Conservation (phyloP, 2,329 filamentous ascomycete genomes). For the Cladorrhinum sp. region DNA sequence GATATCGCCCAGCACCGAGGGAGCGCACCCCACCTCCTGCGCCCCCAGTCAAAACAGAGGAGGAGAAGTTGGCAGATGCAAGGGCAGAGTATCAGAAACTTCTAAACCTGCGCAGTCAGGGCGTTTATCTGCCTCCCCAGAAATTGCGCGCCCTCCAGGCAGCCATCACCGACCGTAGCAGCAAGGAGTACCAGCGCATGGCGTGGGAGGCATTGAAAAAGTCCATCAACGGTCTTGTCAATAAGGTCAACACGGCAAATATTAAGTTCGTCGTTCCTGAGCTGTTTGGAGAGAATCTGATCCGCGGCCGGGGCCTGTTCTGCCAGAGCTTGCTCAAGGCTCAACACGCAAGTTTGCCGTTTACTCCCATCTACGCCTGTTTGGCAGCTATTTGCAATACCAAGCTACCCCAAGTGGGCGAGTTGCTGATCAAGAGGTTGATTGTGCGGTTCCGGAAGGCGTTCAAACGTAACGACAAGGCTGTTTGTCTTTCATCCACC, state of each 20-base stretch:
- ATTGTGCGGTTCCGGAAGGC: constrained; percentile 93
- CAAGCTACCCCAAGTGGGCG: constrained; percentile 90
- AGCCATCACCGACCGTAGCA: constrained; percentile 93
- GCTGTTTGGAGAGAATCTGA: constrained; percentile 89
- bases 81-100: constrained; percentile 94
- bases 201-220: constrained; percentile 99
- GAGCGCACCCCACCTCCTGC: constrained; percentile 38
- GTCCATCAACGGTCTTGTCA: constrained; percentile 96
- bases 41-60: constrained; percentile 57
- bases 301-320: constrained; percentile 87
- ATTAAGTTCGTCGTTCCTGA: constrained; percentile 98
- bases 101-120: constrained; percentile 86
- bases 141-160: constrained; percentile 87
- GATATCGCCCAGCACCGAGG: constrained; percentile 38
- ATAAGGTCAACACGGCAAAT: constrained; percentile 97
- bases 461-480: constrained; percentile 95
- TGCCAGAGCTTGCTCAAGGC: constrained; percentile 98
- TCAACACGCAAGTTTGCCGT: constrained; percentile 90
- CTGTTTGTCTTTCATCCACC: constrained; percentile 87
- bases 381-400: constrained; percentile 98
- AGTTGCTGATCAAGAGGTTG: constrained; percentile 79
- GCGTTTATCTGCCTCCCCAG: constrained; percentile 93
- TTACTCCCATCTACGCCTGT: constrained; percentile 92
- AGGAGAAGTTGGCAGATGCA: constrained; percentile 81
- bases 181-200: constrained; percentile 98